Evolutionary conservation across 2,329 filamentous ascomycete species (phyloP), one percentile per base, ranked within the genome.

Genomic region (Pyrenophora seminiperda): DNA sequence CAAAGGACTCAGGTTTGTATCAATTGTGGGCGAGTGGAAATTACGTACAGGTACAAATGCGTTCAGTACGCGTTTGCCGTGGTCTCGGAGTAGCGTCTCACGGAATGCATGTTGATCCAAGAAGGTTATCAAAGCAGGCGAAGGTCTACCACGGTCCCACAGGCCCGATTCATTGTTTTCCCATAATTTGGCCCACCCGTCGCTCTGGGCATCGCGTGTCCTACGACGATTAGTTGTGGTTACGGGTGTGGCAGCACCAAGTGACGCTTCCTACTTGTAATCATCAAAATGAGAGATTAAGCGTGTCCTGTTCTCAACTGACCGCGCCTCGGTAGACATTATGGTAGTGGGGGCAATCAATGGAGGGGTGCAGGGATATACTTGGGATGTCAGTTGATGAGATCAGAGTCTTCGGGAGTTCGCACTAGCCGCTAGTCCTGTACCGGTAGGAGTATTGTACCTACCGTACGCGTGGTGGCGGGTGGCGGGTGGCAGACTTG

Each of bases 41-140:
- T 14, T 11, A 33, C 48, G 14, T 50, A 61, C 61, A 1, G 90
- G 88, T 0, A 95, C 87, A n/a, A 94, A 77, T 2, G 88, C 90
- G 53, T 75, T 77, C 61, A 81, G 81, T 53, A 62, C 75, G 63
- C 30, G 69, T 59, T 49, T 29, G n/a, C 17, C 50, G 34, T 53
- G 38, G 7, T 32, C 46, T 15, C 36, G 30, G 17, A 52, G 42
- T 15, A 58, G 24, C 27, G 47, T 11, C 74, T 75, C 38, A 76
- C 65, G 18, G 11, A 58, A 44, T 9, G 56, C 47, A 14, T 57
- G 42, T 13, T 46, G 43, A 7, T 48, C 50, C 7, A 59, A 29
- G n/a, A 62, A 57, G 10, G 22, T 39, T 11, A 53, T 48, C 24
- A 85, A 66, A 1, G 82, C 82, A 17, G 81, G 81, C 37, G 79